Evolutionary conservation across 2,329 filamentous ascomycete species (phyloP), one percentile per base, ranked within the genome.

Genomic region (Fusarium luffae): DNA sequence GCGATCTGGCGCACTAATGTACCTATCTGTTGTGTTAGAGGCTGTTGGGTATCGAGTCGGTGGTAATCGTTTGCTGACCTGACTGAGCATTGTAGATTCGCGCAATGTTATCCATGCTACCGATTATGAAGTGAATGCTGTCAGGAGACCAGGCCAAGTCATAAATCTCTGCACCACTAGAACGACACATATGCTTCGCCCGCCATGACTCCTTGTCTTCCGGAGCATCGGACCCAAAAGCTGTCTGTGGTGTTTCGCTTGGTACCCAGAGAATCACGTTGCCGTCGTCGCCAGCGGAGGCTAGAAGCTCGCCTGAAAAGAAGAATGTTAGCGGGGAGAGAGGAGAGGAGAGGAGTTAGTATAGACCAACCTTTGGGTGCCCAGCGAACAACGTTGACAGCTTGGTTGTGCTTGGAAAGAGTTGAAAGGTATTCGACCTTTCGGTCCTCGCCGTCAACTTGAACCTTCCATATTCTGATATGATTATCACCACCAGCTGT

Each of bases 61-160:
- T 7, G 16, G 19, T 37, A 48, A 42, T 55, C 42, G 59, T n/a
- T 50, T 66, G 73, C 86, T 69, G 84, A 94, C 93, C 95, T 75
- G 92, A 96, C 70, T 92, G 91, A 59, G 94, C 93, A 80, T 97
- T 98, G 85, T 98, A 98, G 74, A 99, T 98, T 63, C 95, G 89
- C 62, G 96, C 94, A 78, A 98, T 91, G 79, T 99, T 99, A 83
- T 99, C 96, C 94, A 99, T 98, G 82, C 96, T 98, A 41, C 96
- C 96, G 25, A 97, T 98, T 75, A 99, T 98, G 83, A 99, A 97
- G 82, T 97, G 96, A 41, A 90, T 85, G 41, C 93, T 94, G 80
- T 99, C 96, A n/a, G 97, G 97, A 50, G 96, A 98, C 97, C 96
- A 99, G 52, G 96, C 96, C 60, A 99, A 84, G 80, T 99, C 96